Percentiles rank a stretch among this genome's conserved stretches.
Conservation (phyloP, 768 basidiomycete species). For the Pleurotus pulmonarius region DNA sequence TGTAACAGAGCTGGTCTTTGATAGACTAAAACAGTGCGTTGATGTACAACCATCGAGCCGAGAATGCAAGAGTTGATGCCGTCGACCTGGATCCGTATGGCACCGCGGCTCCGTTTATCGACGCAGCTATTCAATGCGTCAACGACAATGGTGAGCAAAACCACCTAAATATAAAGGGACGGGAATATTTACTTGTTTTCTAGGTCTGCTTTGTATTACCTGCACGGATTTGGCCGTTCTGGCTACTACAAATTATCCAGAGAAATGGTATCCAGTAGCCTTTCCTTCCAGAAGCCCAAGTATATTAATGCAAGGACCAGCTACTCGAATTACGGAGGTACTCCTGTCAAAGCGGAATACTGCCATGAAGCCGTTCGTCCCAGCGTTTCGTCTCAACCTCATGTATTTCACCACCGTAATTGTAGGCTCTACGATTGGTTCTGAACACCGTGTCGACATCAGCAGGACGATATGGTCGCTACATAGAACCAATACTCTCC, state of each 20-base stretch:
- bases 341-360: conserved; percentile 89
- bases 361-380: conserved; percentile 83
- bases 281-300: not conserved
- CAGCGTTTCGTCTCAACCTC: not conserved
- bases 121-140: conserved; percentile 86
- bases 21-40: conserved; percentile 49
- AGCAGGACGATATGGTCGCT: conserved; percentile 89
- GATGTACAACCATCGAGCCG: conserved; percentile 86
- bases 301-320: conserved; percentile 33
- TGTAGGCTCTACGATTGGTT: conserved; percentile 86
- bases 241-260: conserved; percentile 90
- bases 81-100: conserved; percentile 99
- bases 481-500: conserved; percentile 84
- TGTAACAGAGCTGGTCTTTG: not conserved
- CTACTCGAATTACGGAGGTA: conserved; percentile 93
- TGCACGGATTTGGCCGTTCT: conserved; percentile 95
- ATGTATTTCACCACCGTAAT: not conserved
- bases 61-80: conserved; percentile 76
- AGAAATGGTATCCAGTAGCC: conserved; percentile 76
- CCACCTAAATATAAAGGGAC: not conserved
- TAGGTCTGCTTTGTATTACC: conserved; percentile 86
- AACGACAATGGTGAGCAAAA: conserved; percentile 74
- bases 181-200: not conserved
- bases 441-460: conserved; percentile 81
- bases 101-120: conserved; percentile 95